A percentile compares a stretch with the other conserved stretches of the same genome.
Evolutionary conservation across 108 stramenopile genomes (phyloP).

Genomic region (Hondaea fermentalgiana): DNA sequence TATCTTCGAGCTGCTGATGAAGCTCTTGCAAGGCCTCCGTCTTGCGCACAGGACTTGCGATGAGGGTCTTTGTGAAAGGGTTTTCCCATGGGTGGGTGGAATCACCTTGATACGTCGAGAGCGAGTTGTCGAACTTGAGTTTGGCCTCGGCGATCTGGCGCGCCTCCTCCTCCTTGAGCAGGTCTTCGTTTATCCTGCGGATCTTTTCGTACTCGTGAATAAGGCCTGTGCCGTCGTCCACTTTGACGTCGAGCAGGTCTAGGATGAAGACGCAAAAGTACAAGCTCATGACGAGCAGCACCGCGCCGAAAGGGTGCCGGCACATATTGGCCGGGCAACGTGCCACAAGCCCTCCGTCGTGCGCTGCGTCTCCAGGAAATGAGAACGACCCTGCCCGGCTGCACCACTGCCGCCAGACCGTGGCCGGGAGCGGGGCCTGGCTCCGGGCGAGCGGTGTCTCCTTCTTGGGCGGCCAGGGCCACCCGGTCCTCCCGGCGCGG

Average conservation of each 20-base stretch:
- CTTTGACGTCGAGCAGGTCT: slow-evolving; percentile 2
- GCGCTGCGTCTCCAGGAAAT: too few relatives aligned
- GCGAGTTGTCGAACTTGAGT: neutral
- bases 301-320: too few relatives aligned
- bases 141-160: neutral
- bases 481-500: too few relatives aligned
- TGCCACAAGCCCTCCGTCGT: too few relatives aligned
- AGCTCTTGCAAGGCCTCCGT: neutral
- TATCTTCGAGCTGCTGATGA: neutral
- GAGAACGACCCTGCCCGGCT: too few relatives aligned
- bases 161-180: neutral
- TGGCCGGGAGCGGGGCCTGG: too few relatives aligned
- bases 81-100: neutral
- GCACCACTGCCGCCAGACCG: too few relatives aligned
- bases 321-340: too few relatives aligned
- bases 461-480: too few relatives aligned
- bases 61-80: neutral
- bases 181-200: neutral
- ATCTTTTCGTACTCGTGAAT: slow-evolving; percentile 6
- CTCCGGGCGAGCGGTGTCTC: too few relatives aligned
- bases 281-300: slow-evolving; percentile 9
- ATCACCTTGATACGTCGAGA: neutral
- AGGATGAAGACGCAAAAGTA: slow-evolving; percentile 8
- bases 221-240: slow-evolving; percentile 11
- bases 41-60: neutral